Percentiles rank a stretch among this genome's conserved stretches.
These are phyloP conservation scores for Termitomyces heimii DNA, from an alignment of 768 basidiomycete genomes.

Conservation along the genomic window DNA sequence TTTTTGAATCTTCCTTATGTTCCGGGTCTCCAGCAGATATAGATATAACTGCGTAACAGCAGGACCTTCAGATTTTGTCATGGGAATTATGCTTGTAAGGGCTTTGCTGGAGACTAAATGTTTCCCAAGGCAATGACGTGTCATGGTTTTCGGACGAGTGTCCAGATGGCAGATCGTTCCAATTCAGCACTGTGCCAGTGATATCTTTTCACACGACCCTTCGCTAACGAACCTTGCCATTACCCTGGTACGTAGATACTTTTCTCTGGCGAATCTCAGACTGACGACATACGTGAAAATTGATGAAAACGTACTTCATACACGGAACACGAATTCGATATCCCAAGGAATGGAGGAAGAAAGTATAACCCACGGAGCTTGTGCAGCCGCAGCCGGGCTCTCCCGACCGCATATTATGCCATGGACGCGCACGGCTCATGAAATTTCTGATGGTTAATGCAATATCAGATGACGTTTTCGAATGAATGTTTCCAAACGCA, in stretches of 20 bases:
- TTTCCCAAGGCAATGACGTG: neutral
- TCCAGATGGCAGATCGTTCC: neutral
- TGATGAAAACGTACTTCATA: neutral
- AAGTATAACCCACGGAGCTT: neutral
- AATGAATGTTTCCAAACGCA: neutral
- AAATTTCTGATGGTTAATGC: neutral
- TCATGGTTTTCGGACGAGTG: neutral
- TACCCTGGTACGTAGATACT: neutral
- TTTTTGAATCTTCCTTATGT: slow-evolving; percentile 15
- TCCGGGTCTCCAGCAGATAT: slow-evolving; percentile 10
- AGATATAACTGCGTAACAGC: neutral
- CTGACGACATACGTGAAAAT: neutral
- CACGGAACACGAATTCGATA: neutral
- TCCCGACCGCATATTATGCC: neutral
- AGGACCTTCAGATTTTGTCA: neutral
- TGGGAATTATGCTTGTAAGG: neutral
- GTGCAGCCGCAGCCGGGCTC: neutral
- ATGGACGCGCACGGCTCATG: no score
- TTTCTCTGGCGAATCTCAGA: neutral
- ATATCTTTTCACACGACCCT: neutral
- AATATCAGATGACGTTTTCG: neutral
- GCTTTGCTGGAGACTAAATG: neutral
- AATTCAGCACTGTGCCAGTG: no score
- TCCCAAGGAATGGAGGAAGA: neutral
- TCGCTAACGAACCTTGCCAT: neutral